Base-by-base conservation (phyloP, 2,329 filamentous ascomycete species). In the Pseudogymnoascus destructans region DNA sequence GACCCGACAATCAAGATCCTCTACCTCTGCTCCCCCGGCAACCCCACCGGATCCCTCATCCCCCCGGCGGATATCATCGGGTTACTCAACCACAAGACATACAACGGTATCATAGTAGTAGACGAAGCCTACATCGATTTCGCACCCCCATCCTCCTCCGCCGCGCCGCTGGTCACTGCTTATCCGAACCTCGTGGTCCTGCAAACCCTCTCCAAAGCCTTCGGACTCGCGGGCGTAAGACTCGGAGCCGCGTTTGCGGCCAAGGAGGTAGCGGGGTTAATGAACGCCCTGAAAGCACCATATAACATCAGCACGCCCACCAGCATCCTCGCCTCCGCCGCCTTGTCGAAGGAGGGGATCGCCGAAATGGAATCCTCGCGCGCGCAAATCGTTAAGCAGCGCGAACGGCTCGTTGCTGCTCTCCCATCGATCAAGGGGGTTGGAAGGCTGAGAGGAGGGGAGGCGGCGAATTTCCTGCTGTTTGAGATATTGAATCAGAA, bases 71-170 rank as follows among this genome's bases (percentile, higher is more conserved):
- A 93, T 66, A 76, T 98, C 52, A 77, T 79, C 60, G 73, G 77
- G 59, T 75, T 97, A 35, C 81, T 98, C 11, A 80, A 86, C 67
- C 90, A 96, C 77, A 85, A 87, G 11, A 89, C 84, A 0, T 98
- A 92, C 91, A 98, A 98, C 72, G 93, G 93, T 57, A 77, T 98
- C 19, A 86, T 98, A 2, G 83, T 96, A 3, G 76, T 97, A 23
- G 93, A 98, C 71, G 93, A 98, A 73, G 93, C 93, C 15, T 98
- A 98, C 59, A 84, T 98, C 66, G 93, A 98, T 73, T 98, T 97
- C 68, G 86, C 91, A 5, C 82, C 84, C 5, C 83, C 86, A 13
- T 84, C 81, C 23, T 79, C 87, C 40, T 95, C 87, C 64, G 79
- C 97, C 23, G 92, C 93, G 23, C 88, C 95, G 72, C 95, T 89